A percentile compares a stretch with the other conserved stretches of the same genome.
phyloP scores from a whole-genome alignment of 306 rosid species.

The Albizia julibrissin region DNA sequence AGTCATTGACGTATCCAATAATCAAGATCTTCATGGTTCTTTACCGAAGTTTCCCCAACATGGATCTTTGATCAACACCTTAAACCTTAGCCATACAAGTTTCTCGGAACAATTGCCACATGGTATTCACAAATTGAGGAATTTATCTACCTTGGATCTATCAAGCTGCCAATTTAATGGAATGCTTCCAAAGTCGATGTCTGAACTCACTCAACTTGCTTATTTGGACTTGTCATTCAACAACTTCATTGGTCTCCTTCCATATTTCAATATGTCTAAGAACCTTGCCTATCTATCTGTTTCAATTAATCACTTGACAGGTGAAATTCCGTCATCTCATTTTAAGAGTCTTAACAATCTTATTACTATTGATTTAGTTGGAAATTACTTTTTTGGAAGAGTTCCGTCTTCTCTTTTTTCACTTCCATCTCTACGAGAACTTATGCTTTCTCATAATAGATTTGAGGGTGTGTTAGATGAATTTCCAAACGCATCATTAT shows the following conservation, averaged over 20 bases:
- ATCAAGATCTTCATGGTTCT: conserved; percentile 27
- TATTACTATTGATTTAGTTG: background rate
- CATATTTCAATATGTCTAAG: conserved; percentile 25
- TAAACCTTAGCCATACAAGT: conserved; percentile 16
- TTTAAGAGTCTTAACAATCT: conserved; percentile 31
- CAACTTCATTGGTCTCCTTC: conserved; percentile 29
- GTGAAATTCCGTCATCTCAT: conserved; percentile 9
- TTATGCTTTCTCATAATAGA: conserved; percentile 28
- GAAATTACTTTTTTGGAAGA: conserved; percentile 29
- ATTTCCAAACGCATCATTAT: background rate
- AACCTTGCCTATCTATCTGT: conserved; percentile 27
- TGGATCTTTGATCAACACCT: conserved; percentile 16
- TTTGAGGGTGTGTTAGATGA: conserved; percentile 31
- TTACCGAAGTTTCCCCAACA: conserved; percentile 32
- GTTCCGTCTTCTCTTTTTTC: conserved; percentile 22
- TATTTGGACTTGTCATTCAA: conserved; percentile 36
- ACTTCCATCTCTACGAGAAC: conserved; percentile 30
- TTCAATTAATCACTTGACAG: conserved; percentile 26
- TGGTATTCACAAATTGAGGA: conserved; percentile 22
- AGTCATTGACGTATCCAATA: conserved; percentile 32
- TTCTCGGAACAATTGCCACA: conserved; percentile 34
- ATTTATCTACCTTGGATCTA: conserved; percentile 34
- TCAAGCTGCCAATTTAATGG: conserved; percentile 31
- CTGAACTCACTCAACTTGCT: conserved; percentile 28
- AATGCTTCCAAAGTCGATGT: conserved; percentile 25